Conservation (phyloP, 2,329 filamentous ascomycete species). For the Aspergillus fischeri region DNA sequence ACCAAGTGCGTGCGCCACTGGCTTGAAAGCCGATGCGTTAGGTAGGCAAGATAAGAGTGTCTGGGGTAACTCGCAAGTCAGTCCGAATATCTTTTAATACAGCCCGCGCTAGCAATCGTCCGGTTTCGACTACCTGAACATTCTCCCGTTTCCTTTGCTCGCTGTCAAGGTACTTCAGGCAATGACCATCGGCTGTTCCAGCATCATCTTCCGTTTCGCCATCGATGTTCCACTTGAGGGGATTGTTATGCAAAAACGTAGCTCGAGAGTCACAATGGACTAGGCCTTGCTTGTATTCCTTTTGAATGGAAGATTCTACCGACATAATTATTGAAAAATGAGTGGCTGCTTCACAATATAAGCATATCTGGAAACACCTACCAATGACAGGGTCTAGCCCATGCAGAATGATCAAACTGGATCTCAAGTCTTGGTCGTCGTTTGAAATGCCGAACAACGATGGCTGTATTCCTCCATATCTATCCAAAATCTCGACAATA, state of each 20-base stretch:
- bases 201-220: not conserved
- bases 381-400: constrained; percentile 60
- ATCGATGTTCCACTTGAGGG: not conserved
- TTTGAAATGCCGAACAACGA: constrained; percentile 47
- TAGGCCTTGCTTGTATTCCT: constrained; percentile 6
- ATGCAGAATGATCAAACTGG: constrained; percentile 44
- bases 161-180: not conserved
- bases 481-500: constrained; percentile 55
- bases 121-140: not conserved
- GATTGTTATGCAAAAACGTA: constrained; percentile 3
- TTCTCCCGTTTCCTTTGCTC: not conserved
- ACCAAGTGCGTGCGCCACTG: constrained; percentile 3
- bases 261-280: not conserved
- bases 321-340: constrained; percentile 20
- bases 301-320: constrained; percentile 8
- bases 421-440: constrained; percentile 16
- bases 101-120: not conserved
- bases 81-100: not conserved
- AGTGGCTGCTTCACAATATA: not conserved
- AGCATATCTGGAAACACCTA: constrained; percentile 40
- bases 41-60: constrained; percentile 19
- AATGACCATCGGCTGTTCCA: not conserved
- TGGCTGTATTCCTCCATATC: constrained; percentile 53
- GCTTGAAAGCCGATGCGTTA: constrained; percentile 15
- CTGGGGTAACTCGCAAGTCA: constrained; percentile 10